A percentile compares a stretch with the other conserved stretches of the same genome.
These are phyloP conservation scores for Phytophthora cryptogea DNA, from an alignment of 352 stramenopile species.

Conservation along the genomic window DNA sequence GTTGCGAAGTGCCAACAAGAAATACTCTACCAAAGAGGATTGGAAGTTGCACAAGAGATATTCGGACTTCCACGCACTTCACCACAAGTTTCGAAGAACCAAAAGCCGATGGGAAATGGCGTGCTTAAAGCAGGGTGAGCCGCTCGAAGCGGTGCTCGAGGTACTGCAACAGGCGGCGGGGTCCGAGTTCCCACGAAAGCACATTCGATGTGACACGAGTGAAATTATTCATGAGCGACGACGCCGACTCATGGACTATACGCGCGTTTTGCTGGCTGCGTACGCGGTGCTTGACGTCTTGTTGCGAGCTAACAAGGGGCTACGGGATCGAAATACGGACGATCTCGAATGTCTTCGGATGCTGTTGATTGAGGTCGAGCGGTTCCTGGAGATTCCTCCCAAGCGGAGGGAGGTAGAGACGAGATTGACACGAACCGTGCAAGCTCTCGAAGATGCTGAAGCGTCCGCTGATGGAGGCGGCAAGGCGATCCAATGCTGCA, in stretches of 20 bases:
- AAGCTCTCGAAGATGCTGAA: slow-evolving; percentile 21
- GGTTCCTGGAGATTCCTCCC: slow-evolving; percentile 36
- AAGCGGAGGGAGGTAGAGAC: slow-evolving; percentile 35
- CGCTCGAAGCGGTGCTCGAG: slow-evolving; percentile 10
- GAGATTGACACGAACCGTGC: slow-evolving; percentile 23
- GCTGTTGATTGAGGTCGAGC: slow-evolving; percentile 29
- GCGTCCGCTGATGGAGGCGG: neutral
- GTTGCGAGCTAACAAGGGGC: neutral
- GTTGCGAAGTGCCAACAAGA: slow-evolving; percentile 10
- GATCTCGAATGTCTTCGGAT: slow-evolving; percentile 20
- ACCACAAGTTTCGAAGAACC: slow-evolving; percentile 18
- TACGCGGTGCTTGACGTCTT: slow-evolving; percentile 38
- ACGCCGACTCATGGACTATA: slow-evolving; percentile 23
- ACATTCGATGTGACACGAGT: slow-evolving; percentile 34
- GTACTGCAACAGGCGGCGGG: slow-evolving; percentile 19
- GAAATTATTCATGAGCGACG: slow-evolving; percentile 32
- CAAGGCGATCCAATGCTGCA: slow-evolving; percentile 18
- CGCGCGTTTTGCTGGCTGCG: slow-evolving; percentile 18
- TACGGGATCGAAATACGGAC: neutral
- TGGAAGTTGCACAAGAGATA: slow-evolving; percentile 37
- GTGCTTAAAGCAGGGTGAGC: slow-evolving; percentile 22
- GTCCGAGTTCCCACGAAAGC: slow-evolving; percentile 32
- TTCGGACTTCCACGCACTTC: slow-evolving; percentile 29
- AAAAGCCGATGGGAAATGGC: slow-evolving; percentile 18
- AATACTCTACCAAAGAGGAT: slow-evolving; percentile 13